Percentiles rank a stretch among this genome's conserved stretches.
Evolutionary conservation across 2,329 filamentous ascomycete genomes (phyloP).

Genomic region (Cyphellophora attinorum): DNA sequence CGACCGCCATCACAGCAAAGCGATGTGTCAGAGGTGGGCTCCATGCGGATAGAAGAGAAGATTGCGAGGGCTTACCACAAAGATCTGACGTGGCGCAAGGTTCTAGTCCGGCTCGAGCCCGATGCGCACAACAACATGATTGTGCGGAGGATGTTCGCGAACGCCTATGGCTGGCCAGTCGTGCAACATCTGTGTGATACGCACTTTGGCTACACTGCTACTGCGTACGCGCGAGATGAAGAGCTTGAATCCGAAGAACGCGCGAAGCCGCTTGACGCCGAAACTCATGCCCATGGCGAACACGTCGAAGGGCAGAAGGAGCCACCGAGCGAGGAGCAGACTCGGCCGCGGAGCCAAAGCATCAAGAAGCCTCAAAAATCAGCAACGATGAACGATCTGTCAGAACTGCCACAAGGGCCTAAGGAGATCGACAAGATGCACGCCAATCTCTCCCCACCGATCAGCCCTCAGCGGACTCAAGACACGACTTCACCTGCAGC

Average conservation of each 20-base stretch:
- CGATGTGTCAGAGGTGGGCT: constrained; percentile 25
- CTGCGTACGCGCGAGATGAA: constrained; percentile 57
- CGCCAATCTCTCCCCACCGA: constrained; percentile 1
- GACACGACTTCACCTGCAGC: too few species aligned
- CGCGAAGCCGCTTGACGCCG: constrained; percentile 50
- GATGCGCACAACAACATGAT: constrained; percentile 99
- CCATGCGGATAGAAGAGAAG: constrained; percentile 91
- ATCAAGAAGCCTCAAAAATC: constrained; percentile 4
- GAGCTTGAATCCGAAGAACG: constrained; percentile 59
- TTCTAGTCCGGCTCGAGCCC: constrained; percentile 86
- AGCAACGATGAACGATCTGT: constrained; percentile 1
- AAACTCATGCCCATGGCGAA: constrained; percentile 53
- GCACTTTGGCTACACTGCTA: constrained; percentile 72
- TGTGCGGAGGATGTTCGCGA: constrained; percentile 90
- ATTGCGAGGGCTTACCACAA: constrained; percentile 93
- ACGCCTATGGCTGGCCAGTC: constrained; percentile 96
- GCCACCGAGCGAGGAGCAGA: constrained; percentile 14
- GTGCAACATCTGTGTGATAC: constrained; percentile 90
- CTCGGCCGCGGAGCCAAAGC: constrained; percentile 5
- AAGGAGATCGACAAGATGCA: neutral
- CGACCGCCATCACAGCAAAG: constrained; percentile 4
- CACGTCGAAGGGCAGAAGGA: constrained; percentile 45
- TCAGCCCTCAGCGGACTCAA: neutral
- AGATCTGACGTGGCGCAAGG: constrained; percentile 89
- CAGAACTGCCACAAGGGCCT: neutral